phyloP scores from a whole-genome alignment of 306 rosid genomes.

The Urtica urens region DNA sequence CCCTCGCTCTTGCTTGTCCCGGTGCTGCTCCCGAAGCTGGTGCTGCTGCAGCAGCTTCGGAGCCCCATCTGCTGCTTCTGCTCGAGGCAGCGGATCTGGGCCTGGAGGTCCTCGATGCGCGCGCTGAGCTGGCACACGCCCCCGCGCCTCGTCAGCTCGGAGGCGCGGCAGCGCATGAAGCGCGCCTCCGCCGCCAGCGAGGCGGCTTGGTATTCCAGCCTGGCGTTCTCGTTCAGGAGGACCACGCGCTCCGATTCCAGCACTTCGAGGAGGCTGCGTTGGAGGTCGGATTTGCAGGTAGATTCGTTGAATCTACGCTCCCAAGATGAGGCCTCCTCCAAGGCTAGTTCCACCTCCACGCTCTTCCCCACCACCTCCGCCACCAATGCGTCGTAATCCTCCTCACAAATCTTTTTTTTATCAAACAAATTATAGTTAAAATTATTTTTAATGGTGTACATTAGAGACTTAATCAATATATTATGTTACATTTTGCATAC shows the following conservation, averaged over 20 bases:
- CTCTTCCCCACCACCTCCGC: conserved; percentile 70
- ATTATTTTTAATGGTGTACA: neutral
- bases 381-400: conserved; percentile 24
- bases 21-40: conserved; percentile 6
- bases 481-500: no score
- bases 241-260: conserved; percentile 88
- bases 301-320: no score
- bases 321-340: conserved; percentile 44
- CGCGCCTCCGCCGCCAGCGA: conserved; percentile 67
- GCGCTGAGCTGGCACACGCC: conserved; percentile 59
- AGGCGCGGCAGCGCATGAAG: conserved; percentile 52
- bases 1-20: neutral
- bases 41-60: neutral
- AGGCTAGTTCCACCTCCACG: conserved; percentile 46
- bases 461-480: no score
- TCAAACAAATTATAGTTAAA: neutral
- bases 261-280: conserved; percentile 80
- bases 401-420: conserved; percentile 15
- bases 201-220: conserved; percentile 44
- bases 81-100: conserved; percentile 74
- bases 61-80: conserved; percentile 36
- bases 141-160: conserved; percentile 54
- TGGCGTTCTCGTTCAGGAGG: conserved; percentile 68
- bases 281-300: no score
- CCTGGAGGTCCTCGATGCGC: conserved; percentile 80